phyloP scores from a whole-genome alignment of 2,329 filamentous ascomycete species.

The Fusarium oligoseptatum region DNA sequence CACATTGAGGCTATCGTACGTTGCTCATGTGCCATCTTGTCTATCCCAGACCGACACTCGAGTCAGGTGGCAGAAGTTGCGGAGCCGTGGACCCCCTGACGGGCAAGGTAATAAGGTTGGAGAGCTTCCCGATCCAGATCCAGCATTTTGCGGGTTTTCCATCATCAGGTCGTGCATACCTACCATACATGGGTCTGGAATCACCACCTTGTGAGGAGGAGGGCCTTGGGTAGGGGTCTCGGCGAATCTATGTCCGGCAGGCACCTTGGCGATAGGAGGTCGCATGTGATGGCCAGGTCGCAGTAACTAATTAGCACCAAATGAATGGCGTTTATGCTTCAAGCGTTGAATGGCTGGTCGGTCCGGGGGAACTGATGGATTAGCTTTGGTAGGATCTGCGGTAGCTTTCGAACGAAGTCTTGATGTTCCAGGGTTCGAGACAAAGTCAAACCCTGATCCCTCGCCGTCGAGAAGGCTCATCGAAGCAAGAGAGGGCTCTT shows the following conservation, averaged over 20 bases:
- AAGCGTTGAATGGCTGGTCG: background rate
- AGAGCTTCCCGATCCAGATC: slow-evolving; percentile 23
- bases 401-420: background rate
- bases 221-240: slow-evolving; percentile 11
- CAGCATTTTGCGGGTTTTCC: slow-evolving; percentile 29
- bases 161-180: slow-evolving; percentile 8
- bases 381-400: background rate
- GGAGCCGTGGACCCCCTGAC: slow-evolving; percentile 30
- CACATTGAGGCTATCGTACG: slow-evolving; percentile 30
- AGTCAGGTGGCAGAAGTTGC: slow-evolving; percentile 24
- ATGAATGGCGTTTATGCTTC: background rate
- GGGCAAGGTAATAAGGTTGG: slow-evolving; percentile 18
- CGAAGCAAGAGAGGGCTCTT: background rate
- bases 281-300: slow-evolving; percentile 29
- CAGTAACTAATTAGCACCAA: background rate
- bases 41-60: slow-evolving; percentile 15
- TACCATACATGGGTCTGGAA: slow-evolving; percentile 9
- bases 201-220: slow-evolving; percentile 13
- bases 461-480: background rate
- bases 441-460: background rate
- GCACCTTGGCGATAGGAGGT: slow-evolving; percentile 22
- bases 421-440: background rate
- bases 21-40: slow-evolving; percentile 14
- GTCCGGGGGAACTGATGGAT: background rate
- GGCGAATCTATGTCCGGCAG: slow-evolving; percentile 13